Conservation (phyloP, 768 basidiomycete genomes). For the Mycena sanguinolenta region DNA sequence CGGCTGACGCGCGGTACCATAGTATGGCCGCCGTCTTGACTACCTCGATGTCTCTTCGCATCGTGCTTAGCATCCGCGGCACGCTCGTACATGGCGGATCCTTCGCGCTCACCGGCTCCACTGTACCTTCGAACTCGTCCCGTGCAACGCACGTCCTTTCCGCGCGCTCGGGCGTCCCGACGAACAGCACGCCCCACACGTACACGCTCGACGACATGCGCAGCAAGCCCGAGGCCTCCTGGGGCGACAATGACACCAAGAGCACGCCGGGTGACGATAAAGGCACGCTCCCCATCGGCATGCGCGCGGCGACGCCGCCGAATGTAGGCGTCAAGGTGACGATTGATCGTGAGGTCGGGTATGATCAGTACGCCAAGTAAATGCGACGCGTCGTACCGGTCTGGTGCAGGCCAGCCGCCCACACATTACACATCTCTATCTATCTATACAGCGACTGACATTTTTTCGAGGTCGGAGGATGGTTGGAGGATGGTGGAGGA, state of each 20-base stretch:
- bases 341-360: constrained; percentile 68
- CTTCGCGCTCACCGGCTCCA: constrained; percentile 69
- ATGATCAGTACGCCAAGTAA: constrained; percentile 52
- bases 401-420: too few relatives aligned
- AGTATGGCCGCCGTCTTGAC: constrained; percentile 90
- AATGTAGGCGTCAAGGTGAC: constrained; percentile 69
- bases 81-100: constrained; percentile 77
- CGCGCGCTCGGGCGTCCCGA: constrained; percentile 55
- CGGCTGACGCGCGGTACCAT: not conserved
- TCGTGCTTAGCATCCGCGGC: constrained; percentile 87
- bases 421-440: not conserved
- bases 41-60: constrained; percentile 89
- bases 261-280: constrained; percentile 57
- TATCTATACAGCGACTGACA: not conserved
- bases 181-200: constrained; percentile 56
- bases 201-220: constrained; percentile 70
- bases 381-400: not conserved
- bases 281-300: constrained; percentile 52
- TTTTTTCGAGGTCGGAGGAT: not conserved
- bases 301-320: constrained; percentile 44
- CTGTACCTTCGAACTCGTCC: constrained; percentile 56
- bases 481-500: not conserved
- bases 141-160: constrained; percentile 67
- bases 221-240: constrained; percentile 61
- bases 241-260: constrained; percentile 54